Percentiles rank a stretch among this genome's conserved stretches.
phyloP scores from a whole-genome alignment of 345 rosid species.

The Alliaria petiolata region DNA sequence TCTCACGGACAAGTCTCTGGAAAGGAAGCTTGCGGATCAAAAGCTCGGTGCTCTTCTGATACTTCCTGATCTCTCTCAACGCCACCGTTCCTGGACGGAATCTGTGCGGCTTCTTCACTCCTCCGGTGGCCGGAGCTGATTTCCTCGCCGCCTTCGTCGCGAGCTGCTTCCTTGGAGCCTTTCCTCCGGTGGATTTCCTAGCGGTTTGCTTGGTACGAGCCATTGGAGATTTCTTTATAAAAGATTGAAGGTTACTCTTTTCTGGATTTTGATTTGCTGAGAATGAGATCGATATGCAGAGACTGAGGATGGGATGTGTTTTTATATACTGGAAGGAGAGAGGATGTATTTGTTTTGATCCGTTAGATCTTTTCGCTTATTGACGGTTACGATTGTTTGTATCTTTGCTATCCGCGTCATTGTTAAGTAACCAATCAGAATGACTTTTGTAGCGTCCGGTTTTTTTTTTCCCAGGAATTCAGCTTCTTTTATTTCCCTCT shows the following conservation, averaged over 20 bases:
- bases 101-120: conserved; percentile 59
- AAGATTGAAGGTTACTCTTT: too few species aligned
- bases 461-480: not conserved
- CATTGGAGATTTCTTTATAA: not conserved
- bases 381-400: not conserved
- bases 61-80: conserved; percentile 23
- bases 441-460: not conserved
- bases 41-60: conserved; percentile 29
- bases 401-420: not conserved
- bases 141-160: conserved; percentile 63
- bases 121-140: conserved; percentile 62
- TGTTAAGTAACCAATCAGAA: not conserved
- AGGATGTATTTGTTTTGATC: not conserved
- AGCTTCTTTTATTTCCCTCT: not conserved
- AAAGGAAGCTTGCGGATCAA: conserved; percentile 24
- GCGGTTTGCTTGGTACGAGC: conserved; percentile 71
- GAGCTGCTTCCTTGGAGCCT: conserved; percentile 58
- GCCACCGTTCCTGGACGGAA: conserved; percentile 32
- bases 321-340: not conserved
- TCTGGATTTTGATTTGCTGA: not conserved
- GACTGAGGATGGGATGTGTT: not conserved
- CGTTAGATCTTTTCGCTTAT: conserved; percentile 13
- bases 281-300: not conserved
- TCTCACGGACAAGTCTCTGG: conserved; percentile 46
- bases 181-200: conserved; percentile 59